Conservation (phyloP, 202 grass and related monocot species). For the Bolboschoenoplectus hybrid region DNA sequence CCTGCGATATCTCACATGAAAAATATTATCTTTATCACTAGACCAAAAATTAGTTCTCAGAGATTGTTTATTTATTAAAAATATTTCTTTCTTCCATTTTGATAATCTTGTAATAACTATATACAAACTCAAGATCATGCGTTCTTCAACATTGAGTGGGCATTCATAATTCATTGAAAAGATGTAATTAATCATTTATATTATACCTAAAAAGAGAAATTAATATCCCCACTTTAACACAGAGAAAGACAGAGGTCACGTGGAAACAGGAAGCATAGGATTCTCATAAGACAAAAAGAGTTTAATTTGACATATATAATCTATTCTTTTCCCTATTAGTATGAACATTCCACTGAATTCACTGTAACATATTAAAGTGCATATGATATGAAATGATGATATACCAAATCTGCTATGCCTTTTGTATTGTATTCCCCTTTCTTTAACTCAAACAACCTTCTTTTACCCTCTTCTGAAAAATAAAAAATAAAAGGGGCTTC, state of each 20-base stretch:
- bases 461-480: background rate
- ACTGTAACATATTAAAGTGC: constrained; percentile 12
- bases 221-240: background rate
- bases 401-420: constrained; percentile 28
- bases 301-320: background rate
- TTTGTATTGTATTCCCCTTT: constrained; percentile 26
- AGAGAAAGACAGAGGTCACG: background rate
- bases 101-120: background rate
- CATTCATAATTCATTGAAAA: background rate
- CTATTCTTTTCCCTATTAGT: constrained; percentile 18
- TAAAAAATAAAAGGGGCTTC: too few relatives aligned
- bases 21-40: too few relatives aligned
- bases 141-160: background rate
- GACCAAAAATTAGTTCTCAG: too few relatives aligned
- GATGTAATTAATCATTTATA: background rate
- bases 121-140: too few relatives aligned
- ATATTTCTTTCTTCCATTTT: background rate
- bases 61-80: background rate
- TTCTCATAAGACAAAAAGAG: constrained; percentile 41
- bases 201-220: background rate
- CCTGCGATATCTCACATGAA: too few relatives aligned
- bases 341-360: constrained; percentile 38
- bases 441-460: constrained; percentile 41
- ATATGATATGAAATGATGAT: constrained; percentile 3
- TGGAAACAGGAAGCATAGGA: constrained; percentile 38